Conservation (phyloP, 2,329 filamentous ascomycete genomes). For the Venturia effusa region DNA sequence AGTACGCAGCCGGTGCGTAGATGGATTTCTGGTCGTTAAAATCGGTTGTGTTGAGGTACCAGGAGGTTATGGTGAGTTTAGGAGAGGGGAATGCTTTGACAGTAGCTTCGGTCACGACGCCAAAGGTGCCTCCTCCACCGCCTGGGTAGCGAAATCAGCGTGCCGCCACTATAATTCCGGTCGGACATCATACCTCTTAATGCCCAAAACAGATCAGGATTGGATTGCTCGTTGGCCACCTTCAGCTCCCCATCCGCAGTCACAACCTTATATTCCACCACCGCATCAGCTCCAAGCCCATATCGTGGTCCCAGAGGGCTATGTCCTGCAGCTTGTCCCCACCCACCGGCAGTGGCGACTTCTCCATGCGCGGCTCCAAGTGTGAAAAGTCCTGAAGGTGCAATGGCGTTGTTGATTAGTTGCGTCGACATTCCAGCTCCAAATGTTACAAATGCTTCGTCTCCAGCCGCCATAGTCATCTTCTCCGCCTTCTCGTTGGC, state of each 20-base stretch:
- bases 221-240: conserved; percentile 5
- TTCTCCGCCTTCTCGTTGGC: background rate
- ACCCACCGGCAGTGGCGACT: conserved; percentile 25
- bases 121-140: conserved; percentile 16
- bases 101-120: conserved; percentile 25
- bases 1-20: conserved; percentile 7
- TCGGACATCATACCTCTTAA: conserved; percentile 10
- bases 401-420: conserved; percentile 7
- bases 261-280: conserved; percentile 26
- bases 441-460: conserved; percentile 8
- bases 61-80: conserved; percentile 2
- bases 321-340: conserved; percentile 33
- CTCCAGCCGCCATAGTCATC: background rate
- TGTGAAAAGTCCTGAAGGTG: conserved; percentile 5
- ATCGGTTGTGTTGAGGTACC: conserved; percentile 7
- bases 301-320: conserved; percentile 27
- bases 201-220: conserved; percentile 13
- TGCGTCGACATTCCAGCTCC: conserved; percentile 3
- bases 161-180: background rate
- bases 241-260: conserved; percentile 16
- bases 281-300: conserved; percentile 27
- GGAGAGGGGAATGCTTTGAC: conserved; percentile 19
- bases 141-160: conserved; percentile 5
- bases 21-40: background rate
- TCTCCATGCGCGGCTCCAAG: conserved; percentile 15